Percentiles rank a stretch among this genome's conserved stretches.
phyloP scores from a whole-genome alignment of 2,329 filamentous ascomycete genomes.

The Emydomyces testavorans region DNA sequence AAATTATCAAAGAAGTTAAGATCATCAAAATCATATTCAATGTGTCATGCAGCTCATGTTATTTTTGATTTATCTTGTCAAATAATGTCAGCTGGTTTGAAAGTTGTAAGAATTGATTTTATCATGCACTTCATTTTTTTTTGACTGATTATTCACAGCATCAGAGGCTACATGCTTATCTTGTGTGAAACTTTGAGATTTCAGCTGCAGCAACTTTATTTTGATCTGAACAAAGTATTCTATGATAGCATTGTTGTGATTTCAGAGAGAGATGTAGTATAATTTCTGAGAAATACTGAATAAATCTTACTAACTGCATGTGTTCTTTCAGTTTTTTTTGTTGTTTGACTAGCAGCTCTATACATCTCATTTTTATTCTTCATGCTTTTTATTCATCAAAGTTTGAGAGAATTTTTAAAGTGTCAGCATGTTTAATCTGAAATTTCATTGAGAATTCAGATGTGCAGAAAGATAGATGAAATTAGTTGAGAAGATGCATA shows the following conservation, averaged over 20 bases:
- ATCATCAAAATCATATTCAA: background rate
- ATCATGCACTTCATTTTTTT: slow-evolving; percentile 1
- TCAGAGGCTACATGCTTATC: background rate
- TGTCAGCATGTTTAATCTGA: no score
- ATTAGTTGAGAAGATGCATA: no score
- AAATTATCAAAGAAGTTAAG: slow-evolving; percentile 1
- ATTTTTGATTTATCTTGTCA: background rate
- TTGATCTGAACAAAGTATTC: slow-evolving; percentile 1
- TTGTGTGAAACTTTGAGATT: background rate
- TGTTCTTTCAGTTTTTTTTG: slow-evolving; percentile 1
- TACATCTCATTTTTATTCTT: no score
- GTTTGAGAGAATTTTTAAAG: no score
- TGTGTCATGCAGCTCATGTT: background rate
- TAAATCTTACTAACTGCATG: slow-evolving; percentile 1
- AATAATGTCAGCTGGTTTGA: slow-evolving; percentile 1
- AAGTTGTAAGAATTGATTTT: background rate
- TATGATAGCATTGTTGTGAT: slow-evolving; percentile 2
- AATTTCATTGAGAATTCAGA: no score
- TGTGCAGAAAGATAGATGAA: no score
- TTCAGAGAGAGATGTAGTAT: background rate
- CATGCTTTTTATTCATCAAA: no score
- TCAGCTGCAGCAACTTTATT: background rate
- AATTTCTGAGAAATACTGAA: background rate
- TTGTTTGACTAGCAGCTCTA: background rate
- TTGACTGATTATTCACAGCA: slow-evolving; percentile 4